phyloP scores from a whole-genome alignment of 495 filamentous ascomycete species.

The Antarctomyces pellizariae region DNA sequence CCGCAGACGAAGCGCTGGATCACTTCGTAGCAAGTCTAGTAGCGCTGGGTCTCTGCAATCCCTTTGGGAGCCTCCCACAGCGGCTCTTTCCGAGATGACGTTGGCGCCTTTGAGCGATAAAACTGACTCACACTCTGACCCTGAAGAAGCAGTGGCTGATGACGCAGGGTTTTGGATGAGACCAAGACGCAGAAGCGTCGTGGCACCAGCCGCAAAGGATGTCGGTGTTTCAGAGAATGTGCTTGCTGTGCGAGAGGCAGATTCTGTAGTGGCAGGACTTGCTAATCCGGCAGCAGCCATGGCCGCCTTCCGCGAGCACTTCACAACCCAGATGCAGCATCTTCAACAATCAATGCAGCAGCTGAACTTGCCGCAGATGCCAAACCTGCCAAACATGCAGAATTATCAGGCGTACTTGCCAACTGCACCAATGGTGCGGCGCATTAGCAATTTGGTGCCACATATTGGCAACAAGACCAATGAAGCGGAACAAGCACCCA shows the following conservation, averaged over 20 bases:
- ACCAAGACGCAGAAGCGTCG: constrained; percentile 15
- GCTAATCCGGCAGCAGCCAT: constrained; percentile 36
- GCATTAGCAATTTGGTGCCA: constrained; percentile 52
- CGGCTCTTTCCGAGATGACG: constrained; percentile 18
- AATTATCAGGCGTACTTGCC: constrained; percentile 43
- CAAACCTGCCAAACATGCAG: constrained; percentile 33
- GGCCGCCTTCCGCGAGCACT: constrained; percentile 50
- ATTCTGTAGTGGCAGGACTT: constrained; percentile 12
- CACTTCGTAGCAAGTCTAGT: constrained; percentile 32
- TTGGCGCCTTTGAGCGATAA: constrained; percentile 19
- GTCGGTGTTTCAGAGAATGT: constrained; percentile 20
- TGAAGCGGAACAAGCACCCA: constrained; percentile 15
- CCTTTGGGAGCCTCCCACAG: constrained; percentile 29
- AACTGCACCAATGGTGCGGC: constrained; percentile 36
- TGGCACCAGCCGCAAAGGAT: constrained; percentile 18
- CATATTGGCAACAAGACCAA: constrained; percentile 20
- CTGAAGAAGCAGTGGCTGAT: constrained; percentile 14
- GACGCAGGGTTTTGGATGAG: constrained; percentile 17
- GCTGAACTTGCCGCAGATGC: constrained; percentile 33
- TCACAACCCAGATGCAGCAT: constrained; percentile 56
- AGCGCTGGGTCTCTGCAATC: constrained; percentile 43
- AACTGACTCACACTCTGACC: constrained; percentile 16
- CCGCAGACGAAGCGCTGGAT: constrained; percentile 25
- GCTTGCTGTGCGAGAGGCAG: constrained; percentile 10
- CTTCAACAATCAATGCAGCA: constrained; percentile 49